Evolutionary conservation across 1,284 basidiomycete genomes (phyloP).

Genomic region (Ustilago lituana): DNA sequence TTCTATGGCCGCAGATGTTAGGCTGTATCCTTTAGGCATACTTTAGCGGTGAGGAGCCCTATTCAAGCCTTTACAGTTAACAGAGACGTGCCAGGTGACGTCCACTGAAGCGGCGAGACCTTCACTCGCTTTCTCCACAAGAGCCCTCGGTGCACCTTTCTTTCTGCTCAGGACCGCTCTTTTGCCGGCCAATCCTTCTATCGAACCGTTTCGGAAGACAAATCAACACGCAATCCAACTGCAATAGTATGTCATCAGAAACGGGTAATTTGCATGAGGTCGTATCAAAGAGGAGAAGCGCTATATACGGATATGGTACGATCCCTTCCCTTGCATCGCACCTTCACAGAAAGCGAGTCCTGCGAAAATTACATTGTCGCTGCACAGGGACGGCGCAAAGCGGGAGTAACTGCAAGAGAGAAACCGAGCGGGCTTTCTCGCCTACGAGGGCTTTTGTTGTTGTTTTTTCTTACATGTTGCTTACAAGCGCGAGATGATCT

Average conservation of each 20-base stretch:
- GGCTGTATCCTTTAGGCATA: too few species aligned
- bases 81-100: too few species aligned
- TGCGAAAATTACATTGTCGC: not conserved
- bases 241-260: constrained; percentile 1
- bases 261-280: constrained; percentile 26
- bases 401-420: not conserved
- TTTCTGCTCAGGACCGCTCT: too few species aligned
- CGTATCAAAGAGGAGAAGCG: constrained; percentile 22
- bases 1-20: constrained; percentile 78
- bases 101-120: too few species aligned
- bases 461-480: not conserved
- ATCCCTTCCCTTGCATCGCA: constrained; percentile 3
- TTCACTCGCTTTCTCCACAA: too few species aligned
- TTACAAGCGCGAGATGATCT: constrained; percentile 58
- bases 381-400: not conserved
- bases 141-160: too few species aligned
- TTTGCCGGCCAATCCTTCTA: too few species aligned
- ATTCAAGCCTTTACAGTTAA: too few species aligned
- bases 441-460: not conserved
- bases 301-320: constrained; percentile 20
- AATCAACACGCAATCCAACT: not conserved
- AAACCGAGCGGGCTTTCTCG: not conserved
- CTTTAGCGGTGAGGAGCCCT: too few species aligned
- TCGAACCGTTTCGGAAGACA: too few species aligned
- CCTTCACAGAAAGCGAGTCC: not conserved